Conservation (phyloP, 2,329 filamentous ascomycete species). For the Ascochyta lentis region DNA sequence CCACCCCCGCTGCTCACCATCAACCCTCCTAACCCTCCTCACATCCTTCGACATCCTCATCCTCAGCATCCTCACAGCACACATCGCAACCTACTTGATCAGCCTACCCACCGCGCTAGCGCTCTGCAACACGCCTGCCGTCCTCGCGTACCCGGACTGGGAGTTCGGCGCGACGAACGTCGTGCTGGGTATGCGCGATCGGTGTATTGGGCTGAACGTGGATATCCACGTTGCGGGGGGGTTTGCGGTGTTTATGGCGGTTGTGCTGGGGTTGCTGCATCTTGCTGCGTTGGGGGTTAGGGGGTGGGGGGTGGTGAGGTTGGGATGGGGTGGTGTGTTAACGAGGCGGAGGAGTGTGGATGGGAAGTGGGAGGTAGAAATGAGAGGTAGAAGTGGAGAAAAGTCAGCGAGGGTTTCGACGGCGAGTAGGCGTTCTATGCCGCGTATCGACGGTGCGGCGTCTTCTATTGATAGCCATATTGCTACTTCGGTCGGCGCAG, state of each 20-base stretch:
- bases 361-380: too few species aligned
- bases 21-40: not conserved
- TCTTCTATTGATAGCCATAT: not conserved
- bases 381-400: too few species aligned
- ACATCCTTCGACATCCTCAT: constrained; percentile 15
- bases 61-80: constrained; percentile 10
- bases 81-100: constrained; percentile 19
- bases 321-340: not conserved
- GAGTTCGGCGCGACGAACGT: not conserved
- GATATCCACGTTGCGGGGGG: constrained; percentile 13
- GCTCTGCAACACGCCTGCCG: constrained; percentile 5
- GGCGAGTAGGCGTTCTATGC: not conserved
- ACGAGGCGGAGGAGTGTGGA: too few species aligned
- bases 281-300: not conserved
- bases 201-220: constrained; percentile 5
- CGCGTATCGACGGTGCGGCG: not conserved
- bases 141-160: not conserved
- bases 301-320: not conserved
- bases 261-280: constrained; percentile 3
- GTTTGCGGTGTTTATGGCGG: constrained; percentile 9
- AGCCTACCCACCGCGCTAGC: constrained; percentile 8
- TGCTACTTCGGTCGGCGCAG: not conserved
- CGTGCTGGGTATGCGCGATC: not conserved
- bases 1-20: not conserved
- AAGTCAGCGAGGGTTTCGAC: too few species aligned